Percentiles rank a stretch among this genome's conserved stretches.
phyloP scores from a whole-genome alignment of 2,329 filamentous ascomycete genomes.

The Cryphonectria radicalis region DNA sequence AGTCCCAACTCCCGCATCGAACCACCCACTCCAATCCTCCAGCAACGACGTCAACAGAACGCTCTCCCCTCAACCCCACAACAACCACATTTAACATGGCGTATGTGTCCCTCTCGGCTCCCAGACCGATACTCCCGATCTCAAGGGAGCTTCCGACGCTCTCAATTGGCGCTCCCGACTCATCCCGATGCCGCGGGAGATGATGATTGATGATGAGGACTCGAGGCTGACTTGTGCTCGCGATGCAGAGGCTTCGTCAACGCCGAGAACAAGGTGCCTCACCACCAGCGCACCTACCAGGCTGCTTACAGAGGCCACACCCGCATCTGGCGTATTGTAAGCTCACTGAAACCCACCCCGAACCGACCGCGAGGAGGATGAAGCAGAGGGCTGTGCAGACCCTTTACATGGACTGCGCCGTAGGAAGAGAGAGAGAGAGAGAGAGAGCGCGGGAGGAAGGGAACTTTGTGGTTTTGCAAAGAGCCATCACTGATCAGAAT shows the following conservation, averaged over 20 bases:
- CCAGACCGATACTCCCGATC: neutral
- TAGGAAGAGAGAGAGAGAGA: constrained; percentile 8
- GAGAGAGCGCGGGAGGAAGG: neutral
- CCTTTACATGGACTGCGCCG: neutral
- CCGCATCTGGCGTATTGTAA: constrained; percentile 79
- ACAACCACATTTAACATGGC: constrained; percentile 36
- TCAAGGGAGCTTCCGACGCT: neutral
- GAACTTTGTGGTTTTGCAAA: neutral
- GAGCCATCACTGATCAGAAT: constrained; percentile 32
- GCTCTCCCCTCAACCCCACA: constrained; percentile 30
- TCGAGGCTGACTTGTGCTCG: constrained; percentile 36
- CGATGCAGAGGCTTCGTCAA: constrained; percentile 58
- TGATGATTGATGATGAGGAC: neutral
- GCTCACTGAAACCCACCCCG: constrained; percentile 39
- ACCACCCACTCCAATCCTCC: constrained; percentile 23
- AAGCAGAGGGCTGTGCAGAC: neutral
- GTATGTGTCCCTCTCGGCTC: constrained; percentile 33
- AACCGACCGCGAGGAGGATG: constrained; percentile 2
- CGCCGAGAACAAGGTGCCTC: constrained; percentile 76
- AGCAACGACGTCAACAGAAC: constrained; percentile 33
- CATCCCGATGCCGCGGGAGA: constrained; percentile 11
- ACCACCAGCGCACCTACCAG: constrained; percentile 78
- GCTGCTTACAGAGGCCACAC: constrained; percentile 69
- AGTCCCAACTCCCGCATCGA: constrained; percentile 20
- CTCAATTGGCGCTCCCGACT: constrained; percentile 24